Base-by-base conservation (phyloP, 257 asterid species). In the Przewalskia tangutica region DNA sequence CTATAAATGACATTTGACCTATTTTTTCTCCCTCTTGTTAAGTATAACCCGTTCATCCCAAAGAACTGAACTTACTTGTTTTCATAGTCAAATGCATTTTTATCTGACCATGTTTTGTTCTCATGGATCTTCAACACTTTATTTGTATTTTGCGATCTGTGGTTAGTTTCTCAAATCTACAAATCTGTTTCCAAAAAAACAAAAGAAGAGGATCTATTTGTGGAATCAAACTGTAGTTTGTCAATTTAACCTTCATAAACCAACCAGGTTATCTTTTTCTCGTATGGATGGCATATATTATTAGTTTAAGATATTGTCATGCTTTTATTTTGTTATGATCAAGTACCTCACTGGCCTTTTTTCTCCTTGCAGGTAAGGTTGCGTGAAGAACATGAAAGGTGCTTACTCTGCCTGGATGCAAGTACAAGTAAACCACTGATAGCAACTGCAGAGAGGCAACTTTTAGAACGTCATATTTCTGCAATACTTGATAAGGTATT, bases 341-440 rank as follows among this genome's bases (percentile, higher is more conserved):
- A 66, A 66, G 76, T 66, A 8, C 51, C 27, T 66, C 27, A 66
- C 53, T 7, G 51, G 14, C 38, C 51, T 42, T 66, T 16, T 66
- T 66, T 38, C 27, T 10, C 51, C 51, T 66, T 48, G 23, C 93
- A 96, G 99, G 77, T 81, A 85, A 96, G 99, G 91, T 88, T 96
- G 92, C 98, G 93, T 84, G 99, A 95, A 87, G 99, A 95, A 84
- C 91, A 95, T 79, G 99, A 94, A 82, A 92, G 99, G 88, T 91
- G 98, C 85, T 85, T 96, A 81, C 89, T 90, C 71, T 96, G 92
- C 90, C 86, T 96, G 77, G 99, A 96, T 9, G 90, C 91, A 10
- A 83, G 88, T 85, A 94, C 99, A 60, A 92, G 93, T 82, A 95
- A 92, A 86, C 98, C 97, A 79, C 84, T 96, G 54, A 90, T 96